phyloP scores from a whole-genome alignment of 306 rosid species.

The Castanea sativa region DNA sequence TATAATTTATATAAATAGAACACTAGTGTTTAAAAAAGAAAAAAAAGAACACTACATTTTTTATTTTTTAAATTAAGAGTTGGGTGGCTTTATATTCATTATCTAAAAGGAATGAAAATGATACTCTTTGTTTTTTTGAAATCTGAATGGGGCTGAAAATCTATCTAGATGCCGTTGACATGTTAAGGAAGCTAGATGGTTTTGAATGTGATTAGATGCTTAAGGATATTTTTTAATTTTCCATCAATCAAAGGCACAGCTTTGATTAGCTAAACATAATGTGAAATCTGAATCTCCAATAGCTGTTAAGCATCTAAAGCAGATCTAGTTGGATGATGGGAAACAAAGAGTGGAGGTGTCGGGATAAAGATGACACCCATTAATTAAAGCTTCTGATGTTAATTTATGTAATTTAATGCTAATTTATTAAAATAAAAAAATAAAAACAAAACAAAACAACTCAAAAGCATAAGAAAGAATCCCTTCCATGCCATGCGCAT shows the following conservation, averaged over 20 bases:
- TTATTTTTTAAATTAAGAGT: too few species aligned
- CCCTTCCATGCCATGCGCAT: conserved; percentile 63
- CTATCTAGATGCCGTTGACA: conserved; percentile 18
- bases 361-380: conserved; percentile 83
- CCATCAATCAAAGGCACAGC: conserved; percentile 29
- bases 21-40: too few species aligned
- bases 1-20: too few species aligned
- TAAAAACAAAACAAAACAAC: conserved; percentile 30
- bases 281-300: conserved; percentile 36
- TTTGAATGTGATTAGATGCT: conserved; percentile 11
- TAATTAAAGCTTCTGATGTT: conserved; percentile 27
- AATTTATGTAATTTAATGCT: conserved; percentile 27
- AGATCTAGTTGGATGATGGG: conserved; percentile 70
- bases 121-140: neutral
- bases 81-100: conserved; percentile 1
- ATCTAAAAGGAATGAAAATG: neutral
- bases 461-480: conserved; percentile 67
- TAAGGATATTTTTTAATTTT: neutral
- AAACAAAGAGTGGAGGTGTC: conserved; percentile 67
- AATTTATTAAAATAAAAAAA: conserved; percentile 13
- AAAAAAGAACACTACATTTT: too few species aligned
- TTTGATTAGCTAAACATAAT: conserved; percentile 39
- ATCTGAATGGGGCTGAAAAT: neutral
- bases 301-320: conserved; percentile 31
- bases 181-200: conserved; percentile 16